phyloP scores from a whole-genome alignment of 2,329 filamentous ascomycete genomes.

The Colletotrichum falcatum region DNA sequence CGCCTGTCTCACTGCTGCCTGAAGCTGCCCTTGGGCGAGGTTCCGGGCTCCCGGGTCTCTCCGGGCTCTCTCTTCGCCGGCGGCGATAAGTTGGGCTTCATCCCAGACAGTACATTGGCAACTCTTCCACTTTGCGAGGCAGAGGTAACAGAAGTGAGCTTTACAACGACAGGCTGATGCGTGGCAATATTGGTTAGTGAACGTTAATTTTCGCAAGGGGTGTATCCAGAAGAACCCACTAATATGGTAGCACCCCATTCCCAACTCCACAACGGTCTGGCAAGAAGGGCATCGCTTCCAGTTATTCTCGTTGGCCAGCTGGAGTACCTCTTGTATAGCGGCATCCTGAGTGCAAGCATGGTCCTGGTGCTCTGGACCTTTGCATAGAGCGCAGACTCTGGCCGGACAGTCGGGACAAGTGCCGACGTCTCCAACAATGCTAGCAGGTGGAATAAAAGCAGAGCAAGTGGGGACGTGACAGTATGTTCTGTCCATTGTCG shows the following conservation, averaged over 20 bases:
- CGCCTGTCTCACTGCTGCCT: slow-evolving; percentile 42
- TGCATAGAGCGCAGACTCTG: neutral
- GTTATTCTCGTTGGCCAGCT: neutral
- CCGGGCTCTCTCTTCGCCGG: slow-evolving; percentile 50
- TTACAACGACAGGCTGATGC: slow-evolving; percentile 58
- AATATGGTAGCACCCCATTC: slow-evolving; percentile 67
- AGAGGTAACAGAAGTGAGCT: slow-evolving; percentile 62
- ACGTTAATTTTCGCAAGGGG: neutral
- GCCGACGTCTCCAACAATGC: neutral
- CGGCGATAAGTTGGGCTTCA: slow-evolving; percentile 38
- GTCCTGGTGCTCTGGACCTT: neutral
- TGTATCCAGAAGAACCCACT: slow-evolving; percentile 54
- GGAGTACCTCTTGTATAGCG: neutral
- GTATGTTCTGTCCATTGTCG: neutral
- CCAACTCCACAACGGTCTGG: slow-evolving; percentile 59
- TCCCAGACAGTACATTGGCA: slow-evolving; percentile 54
- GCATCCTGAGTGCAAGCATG: neutral
- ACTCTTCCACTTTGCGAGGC: slow-evolving; percentile 55
- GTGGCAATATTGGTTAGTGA: neutral
- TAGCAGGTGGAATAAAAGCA: neutral
- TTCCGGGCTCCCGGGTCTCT: slow-evolving; percentile 36
- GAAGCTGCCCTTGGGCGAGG: neutral
- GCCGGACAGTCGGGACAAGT: neutral
- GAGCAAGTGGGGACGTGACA: neutral
- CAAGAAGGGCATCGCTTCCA: slow-evolving; percentile 49